Evolutionary conservation across 2,329 filamentous ascomycete species (phyloP), one percentile per base, ranked within the genome.

Genomic region (Beauveria bassiana): DNA sequence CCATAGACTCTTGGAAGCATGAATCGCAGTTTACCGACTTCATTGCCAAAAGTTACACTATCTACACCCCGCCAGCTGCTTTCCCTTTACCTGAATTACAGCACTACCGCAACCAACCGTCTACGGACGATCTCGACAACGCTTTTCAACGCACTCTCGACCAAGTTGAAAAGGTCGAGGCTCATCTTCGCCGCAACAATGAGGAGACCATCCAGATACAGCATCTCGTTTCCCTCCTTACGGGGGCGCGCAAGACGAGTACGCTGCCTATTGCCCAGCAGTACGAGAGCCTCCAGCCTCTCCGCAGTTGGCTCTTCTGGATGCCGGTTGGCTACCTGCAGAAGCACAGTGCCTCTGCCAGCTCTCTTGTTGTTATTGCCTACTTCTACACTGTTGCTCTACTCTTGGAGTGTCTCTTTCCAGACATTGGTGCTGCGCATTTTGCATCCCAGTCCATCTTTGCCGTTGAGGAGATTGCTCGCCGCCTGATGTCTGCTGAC

Each of bases 261-360:
- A 81, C 82, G 12, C 81, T 89, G 65, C 85, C 86, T 24, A 86
- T 92, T 26, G 87, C 91, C 65, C 87, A 96, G 71, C 91, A 96
- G 70, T 98, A 97, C 71, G 89, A 92, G 70, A 89, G 93, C 65
- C 84, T 98, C 12, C 93, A 96, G 65, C 88, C 91, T 10, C 82
- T 99, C 62, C 85, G 93, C 61, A 90, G 90, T 67, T 97, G 93
- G 92, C 84, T 98, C 16, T 96, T 98, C 76, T 98, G 93, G 92
- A 85, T 96, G 60, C 95, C 95, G 0, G 87, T 96, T 42, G 86
- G 87, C 66, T 88, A 93, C 68, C 81, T 97, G 28, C 88, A 93
- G 71, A 86, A 87, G 65, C 88, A 87, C 52, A 86, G 87, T 56
- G 85, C 85, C 42, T 91, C 93, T 66, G 83, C 90, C 28, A 90